Base-by-base conservation (phyloP, 2,329 filamentous ascomycete genomes). In the Neoascochyta sp. region DNA sequence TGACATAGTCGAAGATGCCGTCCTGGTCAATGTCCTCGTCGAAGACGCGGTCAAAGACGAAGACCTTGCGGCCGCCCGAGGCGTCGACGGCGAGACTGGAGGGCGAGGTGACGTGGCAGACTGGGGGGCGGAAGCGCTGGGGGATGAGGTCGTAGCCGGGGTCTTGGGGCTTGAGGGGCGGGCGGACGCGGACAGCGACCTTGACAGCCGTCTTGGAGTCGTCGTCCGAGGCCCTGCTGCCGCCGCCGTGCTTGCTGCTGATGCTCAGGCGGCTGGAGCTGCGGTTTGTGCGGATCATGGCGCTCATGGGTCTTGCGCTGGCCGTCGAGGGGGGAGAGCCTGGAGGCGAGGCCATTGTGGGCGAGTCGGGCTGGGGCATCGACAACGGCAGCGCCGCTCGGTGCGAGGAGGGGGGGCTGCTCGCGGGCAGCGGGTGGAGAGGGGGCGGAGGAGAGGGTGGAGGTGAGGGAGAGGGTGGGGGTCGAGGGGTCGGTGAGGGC, bases 41-140 rank as follows among this genome's bases (percentile, higher is more conserved):
- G 57, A 98, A 98, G 4, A 98, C 89, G 40, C 88, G 82, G 65
- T 98, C 92, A 59, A 98, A 98, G 12, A 96, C 83, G 58, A 98
- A 98, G 3, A 95, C 74, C 60, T 96, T 96, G 56, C 84, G 84
- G 27, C 90, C 92, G 57, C 95, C 88, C 0, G 88, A 83, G 2
- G 89, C 85, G 56, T 96, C 92, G 47, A 98, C 87, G 14, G 86
- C 75, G 27, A 98, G 70, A 58, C 78, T 94, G 5, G 87, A 95
- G 24, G 84, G 75, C 10, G 87, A 86, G 8, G 83, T 88, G 38
- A 90, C 86, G 45, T 95, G 88, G 41, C 93, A 88, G 71, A 90
- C 95, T 21, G 89, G 83, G 43, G 83, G 80, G 63, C 95, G 90
- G 58, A 98, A 98, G 54, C 92, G 81, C 64, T 95, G 89, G 9